phyloP scores from a whole-genome alignment of 179 eudicot species.

The Silene noctiflora region DNA sequence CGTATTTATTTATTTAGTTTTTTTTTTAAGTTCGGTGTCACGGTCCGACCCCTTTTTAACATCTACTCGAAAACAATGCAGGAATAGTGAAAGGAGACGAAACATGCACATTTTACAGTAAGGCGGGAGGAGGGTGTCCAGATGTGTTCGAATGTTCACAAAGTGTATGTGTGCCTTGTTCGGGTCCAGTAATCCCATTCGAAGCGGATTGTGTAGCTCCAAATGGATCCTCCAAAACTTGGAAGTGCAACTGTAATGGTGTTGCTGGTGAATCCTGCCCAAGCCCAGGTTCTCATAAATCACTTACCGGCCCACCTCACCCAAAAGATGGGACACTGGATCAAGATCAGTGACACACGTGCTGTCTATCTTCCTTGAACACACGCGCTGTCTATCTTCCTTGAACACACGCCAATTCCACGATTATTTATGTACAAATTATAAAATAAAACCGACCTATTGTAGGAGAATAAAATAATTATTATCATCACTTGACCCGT shows the following conservation, averaged over 20 bases:
- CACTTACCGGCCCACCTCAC: not conserved
- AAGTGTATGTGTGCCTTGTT: not conserved
- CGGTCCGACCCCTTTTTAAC: too few relatives aligned
- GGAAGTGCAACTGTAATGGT: not conserved
- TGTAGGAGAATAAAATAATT: too few relatives aligned
- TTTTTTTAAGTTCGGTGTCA: too few relatives aligned
- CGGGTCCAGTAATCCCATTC: not conserved
- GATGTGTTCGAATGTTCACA: not conserved
- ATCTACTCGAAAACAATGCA: not conserved
- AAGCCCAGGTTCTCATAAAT: not conserved
- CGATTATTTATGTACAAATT: too few relatives aligned
- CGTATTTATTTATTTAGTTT: too few relatives aligned
- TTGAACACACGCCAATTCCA: too few relatives aligned
- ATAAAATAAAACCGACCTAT: too few relatives aligned
- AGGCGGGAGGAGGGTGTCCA: not conserved
- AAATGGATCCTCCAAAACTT: not conserved
- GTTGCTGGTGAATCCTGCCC: not conserved
- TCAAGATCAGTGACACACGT: not conserved
- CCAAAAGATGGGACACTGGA: not conserved
- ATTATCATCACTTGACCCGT: too few relatives aligned
- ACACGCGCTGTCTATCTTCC: too few relatives aligned
- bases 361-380: too few relatives aligned
- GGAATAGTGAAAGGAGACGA: not conserved
- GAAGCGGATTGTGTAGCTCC: not conserved
- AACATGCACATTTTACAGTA: not conserved